Percentiles rank a stretch among this genome's conserved stretches.
Conservation (phyloP, 1,139 yeast species). For the Diutina siamensis region DNA sequence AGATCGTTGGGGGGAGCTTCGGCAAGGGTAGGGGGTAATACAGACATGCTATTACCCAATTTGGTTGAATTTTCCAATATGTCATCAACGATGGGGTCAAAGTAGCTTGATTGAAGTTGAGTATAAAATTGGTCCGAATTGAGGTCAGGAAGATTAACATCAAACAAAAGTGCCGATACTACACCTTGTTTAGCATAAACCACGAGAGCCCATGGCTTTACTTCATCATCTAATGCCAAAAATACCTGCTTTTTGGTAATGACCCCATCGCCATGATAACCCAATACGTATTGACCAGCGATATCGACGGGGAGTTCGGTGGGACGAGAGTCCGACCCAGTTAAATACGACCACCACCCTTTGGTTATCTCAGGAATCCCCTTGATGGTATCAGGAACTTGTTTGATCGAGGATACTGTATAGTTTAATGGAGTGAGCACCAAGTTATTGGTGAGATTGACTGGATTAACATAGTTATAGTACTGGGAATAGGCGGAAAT, state of each 20-base stretch:
- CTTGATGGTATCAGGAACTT: neutral
- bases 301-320: no score
- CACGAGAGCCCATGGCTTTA: neutral
- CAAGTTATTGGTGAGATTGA: neutral
- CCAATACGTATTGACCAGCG: neutral
- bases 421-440: neutral
- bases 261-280: neutral
- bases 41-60: neutral
- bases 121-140: neutral
- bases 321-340: neutral
- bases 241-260: constrained; percentile 4
- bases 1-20: neutral
- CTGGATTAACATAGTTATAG: neutral
- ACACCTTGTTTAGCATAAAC: neutral
- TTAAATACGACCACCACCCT: neutral
- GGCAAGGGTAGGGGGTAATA: neutral
- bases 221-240: neutral
- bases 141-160: neutral
- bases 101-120: neutral
- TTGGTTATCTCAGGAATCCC: neutral
- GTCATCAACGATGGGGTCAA: neutral
- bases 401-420: neutral
- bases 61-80: neutral
- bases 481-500: neutral
- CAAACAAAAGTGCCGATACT: neutral